phyloP scores from a whole-genome alignment of 1,284 basidiomycete genomes.

The Malassezia obtusa region DNA sequence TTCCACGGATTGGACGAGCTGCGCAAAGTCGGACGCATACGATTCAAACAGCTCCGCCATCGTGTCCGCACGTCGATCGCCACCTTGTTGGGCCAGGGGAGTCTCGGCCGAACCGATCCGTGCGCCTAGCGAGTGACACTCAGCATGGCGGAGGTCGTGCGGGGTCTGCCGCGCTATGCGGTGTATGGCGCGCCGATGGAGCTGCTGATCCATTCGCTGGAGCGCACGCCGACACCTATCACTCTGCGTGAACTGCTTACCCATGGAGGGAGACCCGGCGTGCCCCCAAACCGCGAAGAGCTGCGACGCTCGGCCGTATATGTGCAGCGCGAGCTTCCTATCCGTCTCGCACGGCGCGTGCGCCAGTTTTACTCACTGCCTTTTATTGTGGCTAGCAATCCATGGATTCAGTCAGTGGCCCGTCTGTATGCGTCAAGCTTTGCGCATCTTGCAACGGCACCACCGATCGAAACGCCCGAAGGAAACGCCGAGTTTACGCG shows the following conservation, averaged over 20 bases:
- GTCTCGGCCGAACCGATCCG: constrained; percentile 11
- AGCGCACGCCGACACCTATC: constrained; percentile 31
- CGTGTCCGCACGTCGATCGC: neutral
- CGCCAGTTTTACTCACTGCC: constrained; percentile 45
- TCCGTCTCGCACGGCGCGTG: constrained; percentile 42
- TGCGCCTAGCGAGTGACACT: neutral
- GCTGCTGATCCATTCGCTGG: constrained; percentile 30
- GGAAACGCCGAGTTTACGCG: constrained; percentile 64
- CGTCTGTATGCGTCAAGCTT: constrained; percentile 67
- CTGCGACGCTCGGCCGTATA: constrained; percentile 37
- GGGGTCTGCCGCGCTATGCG: constrained; percentile 11
- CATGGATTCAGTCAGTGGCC: constrained; percentile 67
- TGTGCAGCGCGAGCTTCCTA: constrained; percentile 41
- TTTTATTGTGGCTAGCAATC: constrained; percentile 75
- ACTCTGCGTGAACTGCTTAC: constrained; percentile 37
- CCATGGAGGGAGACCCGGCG: constrained; percentile 31
- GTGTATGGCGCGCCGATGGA: constrained; percentile 39
- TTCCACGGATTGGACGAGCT: constrained; percentile 31
- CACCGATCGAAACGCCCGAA: constrained; percentile 57
- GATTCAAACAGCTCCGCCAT: constrained; percentile 48
- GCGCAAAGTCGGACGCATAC: constrained; percentile 40
- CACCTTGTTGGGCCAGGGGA: neutral
- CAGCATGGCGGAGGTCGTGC: constrained; percentile 1
- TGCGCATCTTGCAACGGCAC: constrained; percentile 61
- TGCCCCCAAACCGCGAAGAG: constrained; percentile 29